Evolutionary conservation across 2,329 filamentous ascomycete species (phyloP).

Genomic region (Whalleya microplaca): DNA sequence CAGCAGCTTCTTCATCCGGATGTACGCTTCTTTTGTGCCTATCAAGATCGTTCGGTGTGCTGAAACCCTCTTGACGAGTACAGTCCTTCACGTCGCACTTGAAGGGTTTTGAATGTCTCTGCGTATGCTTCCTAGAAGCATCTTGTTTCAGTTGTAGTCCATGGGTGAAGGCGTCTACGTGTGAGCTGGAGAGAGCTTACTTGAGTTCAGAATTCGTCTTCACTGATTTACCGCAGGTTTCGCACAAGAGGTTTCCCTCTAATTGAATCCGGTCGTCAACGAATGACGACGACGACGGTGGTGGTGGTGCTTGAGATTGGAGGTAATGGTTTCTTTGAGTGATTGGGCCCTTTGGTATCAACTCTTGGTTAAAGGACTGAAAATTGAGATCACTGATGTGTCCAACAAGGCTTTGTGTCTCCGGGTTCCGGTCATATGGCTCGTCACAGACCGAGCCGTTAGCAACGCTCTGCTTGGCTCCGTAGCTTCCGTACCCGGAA

Average conservation of each 20-base stretch:
- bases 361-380: slow-evolving; percentile 19
- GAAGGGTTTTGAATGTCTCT: slow-evolving; percentile 70
- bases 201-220: slow-evolving; percentile 61
- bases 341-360: slow-evolving; percentile 14
- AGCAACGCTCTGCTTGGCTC: slow-evolving; percentile 46
- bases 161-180: neutral
- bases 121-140: slow-evolving; percentile 69
- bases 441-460: slow-evolving; percentile 51
- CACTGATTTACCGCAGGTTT: slow-evolving; percentile 44
- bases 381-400: slow-evolving; percentile 38
- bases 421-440: slow-evolving; percentile 40
- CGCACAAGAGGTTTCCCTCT: slow-evolving; percentile 39
- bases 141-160: slow-evolving; percentile 24
- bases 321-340: slow-evolving; percentile 14
- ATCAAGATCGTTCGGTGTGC: slow-evolving; percentile 79
- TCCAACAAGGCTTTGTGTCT: slow-evolving; percentile 44
- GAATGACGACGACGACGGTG: neutral
- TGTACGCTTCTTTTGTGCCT: slow-evolving; percentile 79
- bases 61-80: slow-evolving; percentile 67
- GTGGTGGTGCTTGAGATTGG: slow-evolving; percentile 13
- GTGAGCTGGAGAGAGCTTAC: slow-evolving; percentile 42
- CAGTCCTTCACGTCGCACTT: slow-evolving; percentile 65
- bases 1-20: slow-evolving; percentile 47
- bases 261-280: slow-evolving; percentile 16
- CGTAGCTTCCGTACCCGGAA: slow-evolving; percentile 52